Percentiles rank a stretch among this genome's conserved stretches.
Evolutionary conservation across 2,329 filamentous ascomycete species (phyloP).

Genomic region (Trichoderma guizhouense): DNA sequence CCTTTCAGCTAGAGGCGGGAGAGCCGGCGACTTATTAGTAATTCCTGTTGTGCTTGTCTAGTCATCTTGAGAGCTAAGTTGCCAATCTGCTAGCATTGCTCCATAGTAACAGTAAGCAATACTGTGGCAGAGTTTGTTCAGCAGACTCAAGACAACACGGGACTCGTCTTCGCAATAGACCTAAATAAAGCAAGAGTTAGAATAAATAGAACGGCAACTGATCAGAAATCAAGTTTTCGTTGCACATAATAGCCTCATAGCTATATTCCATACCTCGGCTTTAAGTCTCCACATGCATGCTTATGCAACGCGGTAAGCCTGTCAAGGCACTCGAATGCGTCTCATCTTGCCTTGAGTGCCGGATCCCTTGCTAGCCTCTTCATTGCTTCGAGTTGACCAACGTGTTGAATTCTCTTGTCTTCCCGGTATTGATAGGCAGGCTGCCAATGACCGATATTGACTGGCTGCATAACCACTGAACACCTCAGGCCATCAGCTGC

Average conservation of each 20-base stretch:
- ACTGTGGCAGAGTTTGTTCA: not conserved
- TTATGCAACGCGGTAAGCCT: not conserved
- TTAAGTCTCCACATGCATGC: not conserved
- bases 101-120: not conserved
- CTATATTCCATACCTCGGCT: not conserved
- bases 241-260: not conserved
- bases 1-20: slow-evolving; percentile 8
- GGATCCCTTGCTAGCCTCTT: not conserved
- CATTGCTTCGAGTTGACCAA: not conserved
- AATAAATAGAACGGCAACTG: too few relatives aligned
- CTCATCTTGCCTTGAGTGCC: not conserved
- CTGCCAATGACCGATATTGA: not conserved
- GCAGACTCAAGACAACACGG: not conserved
- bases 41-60: not conserved
- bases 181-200: not conserved
- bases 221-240: not conserved
- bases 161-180: not conserved
- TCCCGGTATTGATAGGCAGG: not conserved
- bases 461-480: not conserved
- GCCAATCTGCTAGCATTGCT: not conserved
- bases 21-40: not conserved
- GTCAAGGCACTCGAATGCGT: not conserved
- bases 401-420: not conserved
- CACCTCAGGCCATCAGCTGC: not conserved
- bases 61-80: not conserved